Evolutionary conservation across 2,329 filamentous ascomycete species (phyloP), one percentile per base, ranked within the genome.

Genomic region (Metarhizium guizhouense): DNA sequence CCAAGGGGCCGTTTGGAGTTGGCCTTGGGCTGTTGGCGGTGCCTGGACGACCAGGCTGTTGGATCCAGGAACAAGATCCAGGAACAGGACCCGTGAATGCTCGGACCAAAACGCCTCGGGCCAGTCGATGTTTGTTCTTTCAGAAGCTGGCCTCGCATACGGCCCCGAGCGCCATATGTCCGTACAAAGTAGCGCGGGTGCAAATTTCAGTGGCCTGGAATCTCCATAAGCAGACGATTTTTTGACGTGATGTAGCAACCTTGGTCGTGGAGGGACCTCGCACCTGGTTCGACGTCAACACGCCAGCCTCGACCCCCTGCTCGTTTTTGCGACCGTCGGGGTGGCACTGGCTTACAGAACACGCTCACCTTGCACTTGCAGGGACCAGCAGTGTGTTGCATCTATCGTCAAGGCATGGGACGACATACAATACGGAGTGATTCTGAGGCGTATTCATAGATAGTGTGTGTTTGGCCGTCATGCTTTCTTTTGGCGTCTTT

Each of bases 261-360:
- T 16, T 7, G 13, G 38, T 40, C 38, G 38, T 40, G 2, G 38
- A 40, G 38, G 14, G 5, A 13, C 38, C 38, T 40, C 38, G 38
- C 38, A 40, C 38, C 38, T 13, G 38, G 38, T 16, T 40, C 11
- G 38, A 40, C 14, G 11, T 16, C 5, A 16, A 16, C 38, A 40
- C 8, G 38, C 38, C 38, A 40, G 38, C 11, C 38, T 5, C 13
- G 38, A 56, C 47, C 51, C 32, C 55, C 55, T 56, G 55, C 55
- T 32, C 36, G 51, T 40, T 51, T 53, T 56, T 48, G n/a, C 13
- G 13, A 43, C 45, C 30, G 30, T 40, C 40, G 52, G 47, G 25
- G 25, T 51, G 40, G 52, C 52, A 50, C 47, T 7, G 40, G 47
- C 48, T 43, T 43, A 47, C 52, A 42, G 48, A 40, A 25, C 16